Percentiles rank a stretch among this genome's conserved stretches.
Evolutionary conservation across 441 rosid genomes (phyloP).

Genomic region (Gossypium gossypioides): DNA sequence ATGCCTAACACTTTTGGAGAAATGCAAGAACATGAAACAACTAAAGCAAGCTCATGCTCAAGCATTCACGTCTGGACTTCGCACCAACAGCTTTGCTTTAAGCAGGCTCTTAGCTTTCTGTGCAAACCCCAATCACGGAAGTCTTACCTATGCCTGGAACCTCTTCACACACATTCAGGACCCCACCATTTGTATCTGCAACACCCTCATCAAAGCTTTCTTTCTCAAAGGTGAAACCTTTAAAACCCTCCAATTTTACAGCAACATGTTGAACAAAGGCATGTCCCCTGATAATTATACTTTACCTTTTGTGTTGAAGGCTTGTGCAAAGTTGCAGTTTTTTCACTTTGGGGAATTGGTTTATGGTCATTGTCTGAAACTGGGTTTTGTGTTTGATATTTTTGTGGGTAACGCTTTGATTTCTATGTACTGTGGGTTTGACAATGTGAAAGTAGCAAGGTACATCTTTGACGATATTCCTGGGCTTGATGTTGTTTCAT

Average conservation of each 20-base stretch:
- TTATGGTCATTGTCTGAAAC: slow-evolving; percentile 32
- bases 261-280: slow-evolving; percentile 17
- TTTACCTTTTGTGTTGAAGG: slow-evolving; percentile 36
- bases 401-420: slow-evolving; percentile 48
- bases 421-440: slow-evolving; percentile 27
- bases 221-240: slow-evolving; percentile 23
- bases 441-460: slow-evolving; percentile 23
- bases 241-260: slow-evolving; percentile 17
- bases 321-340: slow-evolving; percentile 31
- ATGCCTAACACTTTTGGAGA: slow-evolving; percentile 35
- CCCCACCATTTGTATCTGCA: slow-evolving; percentile 40
- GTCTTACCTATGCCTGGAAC: slow-evolving; percentile 25
- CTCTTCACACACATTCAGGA: slow-evolving; percentile 30
- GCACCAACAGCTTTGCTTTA: slow-evolving; percentile 27
- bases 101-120: slow-evolving; percentile 40
- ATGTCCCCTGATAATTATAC: slow-evolving; percentile 40
- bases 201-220: slow-evolving; percentile 41
- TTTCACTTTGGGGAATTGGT: slow-evolving; percentile 26
- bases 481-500: slow-evolving; percentile 26
- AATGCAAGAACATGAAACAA: slow-evolving; percentile 36
- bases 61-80: slow-evolving; percentile 30
- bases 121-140: slow-evolving; percentile 22
- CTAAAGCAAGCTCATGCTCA: slow-evolving; percentile 37
- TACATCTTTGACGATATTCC: slow-evolving; percentile 34
- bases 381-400: slow-evolving; percentile 23